phyloP scores from a whole-genome alignment of 345 rosid species.

The Euphorbia peplus region DNA sequence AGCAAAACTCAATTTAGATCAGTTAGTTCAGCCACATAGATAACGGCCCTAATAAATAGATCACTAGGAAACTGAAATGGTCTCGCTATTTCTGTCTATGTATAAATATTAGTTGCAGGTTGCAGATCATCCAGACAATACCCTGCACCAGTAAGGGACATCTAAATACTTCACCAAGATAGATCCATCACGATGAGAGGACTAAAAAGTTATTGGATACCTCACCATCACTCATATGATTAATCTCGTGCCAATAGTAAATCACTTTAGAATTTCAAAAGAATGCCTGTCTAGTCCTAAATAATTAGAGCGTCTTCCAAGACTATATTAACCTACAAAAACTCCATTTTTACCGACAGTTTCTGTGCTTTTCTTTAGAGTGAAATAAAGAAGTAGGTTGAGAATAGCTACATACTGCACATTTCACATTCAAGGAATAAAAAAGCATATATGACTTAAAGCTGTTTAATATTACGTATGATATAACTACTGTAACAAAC shows the following conservation, averaged over 20 bases:
- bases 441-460: slow-evolving; percentile 5
- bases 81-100: background rate
- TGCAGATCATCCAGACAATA: background rate
- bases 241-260: background rate
- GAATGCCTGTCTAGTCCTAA: background rate
- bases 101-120: background rate
- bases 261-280: background rate
- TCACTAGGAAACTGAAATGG: background rate
- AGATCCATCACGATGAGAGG: background rate
- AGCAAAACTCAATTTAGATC: no score
- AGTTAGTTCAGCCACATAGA: no score
- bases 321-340: slow-evolving; percentile 4
- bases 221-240: background rate
- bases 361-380: background rate
- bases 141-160: background rate
- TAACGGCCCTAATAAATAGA: background rate
- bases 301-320: slow-evolving; percentile 4
- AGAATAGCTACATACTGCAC: slow-evolving; percentile 6
- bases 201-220: background rate
- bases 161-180: background rate
- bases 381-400: background rate
- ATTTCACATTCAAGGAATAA: background rate
- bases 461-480: background rate
- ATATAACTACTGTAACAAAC: background rate
- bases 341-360: background rate